phyloP scores from a whole-genome alignment of 2,329 filamentous ascomycete species.

The Penicillium sp. region DNA sequence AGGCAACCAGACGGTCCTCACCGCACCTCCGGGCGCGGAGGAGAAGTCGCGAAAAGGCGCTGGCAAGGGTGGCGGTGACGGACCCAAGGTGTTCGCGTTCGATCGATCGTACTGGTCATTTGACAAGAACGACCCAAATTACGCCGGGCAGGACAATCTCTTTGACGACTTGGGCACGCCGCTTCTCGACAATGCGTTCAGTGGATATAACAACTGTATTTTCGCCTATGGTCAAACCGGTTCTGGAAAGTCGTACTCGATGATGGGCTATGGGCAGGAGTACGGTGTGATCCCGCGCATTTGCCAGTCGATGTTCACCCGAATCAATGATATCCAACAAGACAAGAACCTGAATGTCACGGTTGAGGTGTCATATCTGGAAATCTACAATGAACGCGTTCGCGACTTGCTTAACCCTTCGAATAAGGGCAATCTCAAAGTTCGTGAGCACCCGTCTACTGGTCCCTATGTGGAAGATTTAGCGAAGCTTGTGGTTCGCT shows the following conservation, averaged over 20 bases:
- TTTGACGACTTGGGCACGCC: constrained; percentile 87
- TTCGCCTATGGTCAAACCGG: constrained; percentile 99
- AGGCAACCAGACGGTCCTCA: constrained; percentile 83
- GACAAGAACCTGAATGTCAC: constrained; percentile 83
- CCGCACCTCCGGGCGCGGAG: constrained; percentile 66
- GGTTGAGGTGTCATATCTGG: constrained; percentile 95
- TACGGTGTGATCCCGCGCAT: constrained; percentile 95
- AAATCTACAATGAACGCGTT: constrained; percentile 98
- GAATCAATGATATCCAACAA: constrained; percentile 70
- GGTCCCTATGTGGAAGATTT: constrained; percentile 98
- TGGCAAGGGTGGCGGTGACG: constrained; percentile 66
- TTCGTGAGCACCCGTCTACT: constrained; percentile 95
- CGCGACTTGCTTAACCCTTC: constrained; percentile 92
- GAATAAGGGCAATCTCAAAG: constrained; percentile 94
- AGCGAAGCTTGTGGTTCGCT: constrained; percentile 89
- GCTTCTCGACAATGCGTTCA: constrained; percentile 94
- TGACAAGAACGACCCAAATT: constrained; percentile 75
- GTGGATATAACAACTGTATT: constrained; percentile 99
- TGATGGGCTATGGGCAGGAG: constrained; percentile 99
- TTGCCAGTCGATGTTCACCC: constrained; percentile 95
- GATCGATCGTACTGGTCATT: constrained; percentile 99
- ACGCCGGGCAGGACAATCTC: constrained; percentile 85
- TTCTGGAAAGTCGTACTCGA: constrained; percentile 97
- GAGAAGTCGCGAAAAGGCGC: constrained; percentile 51
- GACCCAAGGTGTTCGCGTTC: constrained; percentile 87